Base-by-base conservation (phyloP, 78 protist genomes). In the Emiliania huxleyi region DNA sequence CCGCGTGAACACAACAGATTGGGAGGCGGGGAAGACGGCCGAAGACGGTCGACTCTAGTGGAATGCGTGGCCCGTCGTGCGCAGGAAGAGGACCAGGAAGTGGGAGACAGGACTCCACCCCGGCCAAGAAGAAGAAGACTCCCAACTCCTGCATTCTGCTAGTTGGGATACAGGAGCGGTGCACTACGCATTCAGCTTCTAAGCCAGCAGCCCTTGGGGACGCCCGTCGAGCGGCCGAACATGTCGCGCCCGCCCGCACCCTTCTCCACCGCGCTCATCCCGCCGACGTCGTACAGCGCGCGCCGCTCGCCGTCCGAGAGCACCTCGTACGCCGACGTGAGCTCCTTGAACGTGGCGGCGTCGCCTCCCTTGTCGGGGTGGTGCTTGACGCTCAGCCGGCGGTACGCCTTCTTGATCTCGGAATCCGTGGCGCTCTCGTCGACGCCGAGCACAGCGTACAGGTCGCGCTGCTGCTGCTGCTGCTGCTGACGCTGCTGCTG, bases 321-420 rank as follows among this genome's bases (percentile, higher is more conserved):
- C 0, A 98, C 96, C n/a, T 99, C 99, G 94, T 96, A 98, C 33
- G 99, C 99, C 2, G 62, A 48, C n/a, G 94, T 84, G 69, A 98
- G 92, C 91, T 97, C 98, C 90, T 98, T 97, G 96, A 98, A 98
- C 95, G 92, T 55, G 21, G 8, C 91, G 84, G 2, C 46, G 40
- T 43, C 40, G 12, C 92, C 90, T 37, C 92, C 94, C 95, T 96
- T 96, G 95, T 98, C 99, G 25, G 99, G 99, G 79, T 98, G 99
- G 93, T 96, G 97, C 94, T 97, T 95, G 40, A 97, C 88, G 26
- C 99, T 98, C 91, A 98, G 90, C 94, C 95, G 96, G 6, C 93
- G 73, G 95, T 95, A 97, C 26, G 97, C 96, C 55, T 46, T 55
- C 73, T 85, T 84, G 91, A 92, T 69, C 69, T 92, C 56, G 0